These are phyloP conservation scores for Plasmodium blacklocki DNA, from an alignment of 169 alveolate species.

Conservation along the genomic window DNA sequence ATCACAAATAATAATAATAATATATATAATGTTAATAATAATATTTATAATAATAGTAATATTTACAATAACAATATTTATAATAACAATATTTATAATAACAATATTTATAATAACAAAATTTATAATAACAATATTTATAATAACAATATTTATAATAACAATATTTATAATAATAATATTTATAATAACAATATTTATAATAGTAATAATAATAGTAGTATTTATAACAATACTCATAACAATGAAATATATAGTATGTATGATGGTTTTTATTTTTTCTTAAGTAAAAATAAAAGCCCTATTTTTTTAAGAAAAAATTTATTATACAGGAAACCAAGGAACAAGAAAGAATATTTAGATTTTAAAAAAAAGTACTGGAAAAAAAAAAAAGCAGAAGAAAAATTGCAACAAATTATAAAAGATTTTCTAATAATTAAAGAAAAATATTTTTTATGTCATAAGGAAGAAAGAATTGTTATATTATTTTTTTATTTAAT, in stretches of 20 bases:
- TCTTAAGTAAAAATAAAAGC: neutral
- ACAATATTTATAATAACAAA: no score
- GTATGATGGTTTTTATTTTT: neutral
- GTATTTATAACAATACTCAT: neutral
- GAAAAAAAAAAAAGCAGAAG: slow-evolving; percentile 2
- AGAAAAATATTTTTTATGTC: slow-evolving; percentile 60
- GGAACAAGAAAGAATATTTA: neutral
- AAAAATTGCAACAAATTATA: slow-evolving; percentile 28
- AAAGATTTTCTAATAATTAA: slow-evolving; percentile 45
- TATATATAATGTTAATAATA: no score
- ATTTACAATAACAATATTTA: no score
- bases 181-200: no score
- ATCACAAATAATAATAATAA: no score
- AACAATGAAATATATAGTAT: neutral
- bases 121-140: no score
- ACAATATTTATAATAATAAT: no score
- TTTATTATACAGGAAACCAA: neutral
- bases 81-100: no score
- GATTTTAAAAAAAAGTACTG: neutral
- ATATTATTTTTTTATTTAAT: slow-evolving; percentile 49
- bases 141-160: no score
- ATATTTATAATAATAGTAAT: no score
- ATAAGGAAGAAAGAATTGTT: slow-evolving; percentile 52
- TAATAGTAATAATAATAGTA: no score
- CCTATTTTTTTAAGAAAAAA: slow-evolving; percentile 10